These are phyloP conservation scores for Clonostachys chloroleuca DNA, from an alignment of 2,329 filamentous ascomycete genomes.

Conservation along the genomic window DNA sequence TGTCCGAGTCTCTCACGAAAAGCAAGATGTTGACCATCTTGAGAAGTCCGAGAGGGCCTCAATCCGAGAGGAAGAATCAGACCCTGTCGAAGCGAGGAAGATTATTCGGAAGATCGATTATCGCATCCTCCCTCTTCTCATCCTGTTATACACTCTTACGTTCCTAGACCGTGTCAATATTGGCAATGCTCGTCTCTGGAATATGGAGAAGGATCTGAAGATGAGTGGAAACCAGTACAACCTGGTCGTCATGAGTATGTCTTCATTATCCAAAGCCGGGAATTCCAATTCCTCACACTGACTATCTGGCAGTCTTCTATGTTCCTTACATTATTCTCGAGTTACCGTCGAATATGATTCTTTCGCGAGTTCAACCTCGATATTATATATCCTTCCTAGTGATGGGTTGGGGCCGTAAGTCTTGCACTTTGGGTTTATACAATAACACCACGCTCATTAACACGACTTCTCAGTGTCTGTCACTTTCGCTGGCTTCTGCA, in stretches of 20 bases:
- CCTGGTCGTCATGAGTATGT: slow-evolving; percentile 12
- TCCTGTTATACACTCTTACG: slow-evolving; percentile 15
- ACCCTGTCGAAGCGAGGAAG: slow-evolving; percentile 6
- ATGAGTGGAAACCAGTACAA: slow-evolving; percentile 20
- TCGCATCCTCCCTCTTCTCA: slow-evolving; percentile 14
- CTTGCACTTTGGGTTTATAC: not conserved
- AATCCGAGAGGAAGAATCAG: not conserved
- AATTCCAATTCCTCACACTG: not conserved
- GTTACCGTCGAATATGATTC: slow-evolving; percentile 18
- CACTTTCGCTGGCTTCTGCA: slow-evolving; percentile 17
- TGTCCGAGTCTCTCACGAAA: too few species aligned
- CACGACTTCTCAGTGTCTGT: slow-evolving; percentile 7
- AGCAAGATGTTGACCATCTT: not conserved
- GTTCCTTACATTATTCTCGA: slow-evolving; percentile 23
- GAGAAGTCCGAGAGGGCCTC: not conserved
- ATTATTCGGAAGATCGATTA: slow-evolving; percentile 14
- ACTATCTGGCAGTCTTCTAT: slow-evolving; percentile 13
- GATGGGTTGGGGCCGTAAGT: slow-evolving; percentile 18
- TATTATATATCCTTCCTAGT: slow-evolving; percentile 15
- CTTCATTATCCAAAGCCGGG: not conserved
- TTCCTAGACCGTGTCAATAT: slow-evolving; percentile 8
- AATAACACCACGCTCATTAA: not conserved
- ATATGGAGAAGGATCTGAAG: slow-evolving; percentile 20
- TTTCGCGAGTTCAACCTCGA: slow-evolving; percentile 19
- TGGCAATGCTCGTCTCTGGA: slow-evolving; percentile 13